A percentile compares a stretch with the other conserved stretches of the same genome.
phyloP scores from a whole-genome alignment of 2,329 filamentous ascomycete genomes.

The Colletotrichum navitas region DNA sequence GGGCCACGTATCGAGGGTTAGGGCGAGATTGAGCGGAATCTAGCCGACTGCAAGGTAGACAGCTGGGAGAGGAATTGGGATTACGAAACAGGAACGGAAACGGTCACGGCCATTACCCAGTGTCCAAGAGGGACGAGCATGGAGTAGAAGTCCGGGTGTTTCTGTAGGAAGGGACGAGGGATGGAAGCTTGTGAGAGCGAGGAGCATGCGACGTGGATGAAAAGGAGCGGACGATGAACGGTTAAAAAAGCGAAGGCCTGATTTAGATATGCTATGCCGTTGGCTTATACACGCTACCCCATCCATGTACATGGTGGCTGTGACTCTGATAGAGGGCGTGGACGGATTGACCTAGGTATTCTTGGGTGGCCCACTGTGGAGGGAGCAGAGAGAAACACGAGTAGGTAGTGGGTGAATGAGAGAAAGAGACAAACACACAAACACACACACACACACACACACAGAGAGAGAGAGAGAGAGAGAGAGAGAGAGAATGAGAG shows the following conservation, averaged over 20 bases:
- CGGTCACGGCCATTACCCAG: conserved; percentile 43
- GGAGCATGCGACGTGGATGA: conserved; percentile 34
- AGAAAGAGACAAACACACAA: conserved; percentile 4
- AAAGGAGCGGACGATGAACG: conserved; percentile 41
- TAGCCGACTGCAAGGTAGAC: conserved; percentile 38
- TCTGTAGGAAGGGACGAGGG: conserved; percentile 39
- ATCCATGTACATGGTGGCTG: conserved; percentile 36
- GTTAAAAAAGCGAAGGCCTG: conserved; percentile 38
- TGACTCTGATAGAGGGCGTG: conserved; percentile 35
- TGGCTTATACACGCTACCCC: conserved; percentile 38
- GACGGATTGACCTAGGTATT: conserved; percentile 19
- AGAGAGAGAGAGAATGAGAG: conserved; percentile 6
- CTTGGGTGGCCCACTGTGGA: conserved; percentile 25
- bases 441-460: neutral
- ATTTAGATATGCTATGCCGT: conserved; percentile 40
- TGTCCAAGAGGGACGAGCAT: conserved; percentile 42
- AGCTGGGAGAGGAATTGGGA: conserved; percentile 35
- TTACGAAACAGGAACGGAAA: conserved; percentile 42
- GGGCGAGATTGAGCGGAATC: conserved; percentile 33
- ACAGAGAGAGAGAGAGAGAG: conserved; percentile 10
- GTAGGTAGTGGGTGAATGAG: neutral
- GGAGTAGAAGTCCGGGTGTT: conserved; percentile 41
- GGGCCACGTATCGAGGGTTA: conserved; percentile 30
- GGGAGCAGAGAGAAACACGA: conserved; percentile 19
- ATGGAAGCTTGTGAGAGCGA: conserved; percentile 37